Base-by-base conservation (phyloP, 2,329 filamentous ascomycete species). In the Fusarium continuum region DNA sequence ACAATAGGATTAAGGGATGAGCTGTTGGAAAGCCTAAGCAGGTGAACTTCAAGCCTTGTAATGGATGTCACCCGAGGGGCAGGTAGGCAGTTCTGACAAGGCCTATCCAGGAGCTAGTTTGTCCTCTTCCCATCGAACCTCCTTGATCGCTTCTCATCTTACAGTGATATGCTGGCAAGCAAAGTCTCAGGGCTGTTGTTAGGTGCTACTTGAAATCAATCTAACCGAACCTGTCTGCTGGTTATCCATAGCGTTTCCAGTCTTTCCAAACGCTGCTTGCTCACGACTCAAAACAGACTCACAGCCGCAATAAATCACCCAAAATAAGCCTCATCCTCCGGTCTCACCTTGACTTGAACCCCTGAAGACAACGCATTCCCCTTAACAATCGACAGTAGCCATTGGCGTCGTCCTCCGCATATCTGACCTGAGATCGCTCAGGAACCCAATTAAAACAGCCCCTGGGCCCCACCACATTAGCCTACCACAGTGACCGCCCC, bases 281-380 rank as follows among this genome's bases (percentile, higher is more conserved):
- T 46, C 3, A 23, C 17, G 44, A 56, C 44, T 36, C 49, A 20
- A 61, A 43, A 61, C 48, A 29, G 49, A 49, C 43, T 44, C 38
- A 53, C 46, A 46, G 53, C 56, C 61, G 38, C 45, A 44, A 49
- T 49, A 19, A 65, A 43, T 41, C 43, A 32, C 32, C 38, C 40
- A 46, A 65, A 49, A 57, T 44, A 62, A 62, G 56, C 47, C 61
- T 65, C 61, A 57, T 46, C 22, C 25, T 43, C 22, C 14, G 13
- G 32, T n/a, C 19, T 25, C 41, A 40, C 52, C 60, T 44, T 46
- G 43, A 44, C 11, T 50, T 52, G 35, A 35, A 54, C 62, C 62
- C 62, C 52, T 63, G 52, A 66, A 45, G 28, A 57, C 46, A n/a
- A 36, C 31, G 44, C 41, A 49, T 48, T 61, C 61, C 34, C 55